Evolutionary conservation across 1,284 basidiomycete genomes (phyloP).

Genomic region (Puccinia hordei): DNA sequence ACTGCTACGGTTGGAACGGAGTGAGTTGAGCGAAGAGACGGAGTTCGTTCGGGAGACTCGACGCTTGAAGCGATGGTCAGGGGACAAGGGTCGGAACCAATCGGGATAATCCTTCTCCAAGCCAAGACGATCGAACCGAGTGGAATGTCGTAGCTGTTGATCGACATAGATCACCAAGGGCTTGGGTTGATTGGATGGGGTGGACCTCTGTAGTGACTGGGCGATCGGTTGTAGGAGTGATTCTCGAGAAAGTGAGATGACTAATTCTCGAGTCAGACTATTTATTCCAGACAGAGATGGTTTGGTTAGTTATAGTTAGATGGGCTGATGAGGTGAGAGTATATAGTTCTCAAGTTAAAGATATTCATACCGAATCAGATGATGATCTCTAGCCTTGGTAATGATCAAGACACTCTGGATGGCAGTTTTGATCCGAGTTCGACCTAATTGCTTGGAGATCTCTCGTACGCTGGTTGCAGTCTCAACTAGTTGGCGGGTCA

Average conservation of each 20-base stretch:
- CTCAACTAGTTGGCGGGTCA: conserved; percentile 36
- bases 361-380: conserved; percentile 67
- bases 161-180: conserved; percentile 73
- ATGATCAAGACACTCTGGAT: conserved; percentile 94
- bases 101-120: conserved; percentile 84
- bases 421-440: conserved; percentile 84
- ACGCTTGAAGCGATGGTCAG: conserved; percentile 27
- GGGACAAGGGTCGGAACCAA: conserved; percentile 71
- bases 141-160: conserved; percentile 83
- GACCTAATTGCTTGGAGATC: conserved; percentile 65
- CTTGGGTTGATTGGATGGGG: conserved; percentile 6
- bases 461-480: conserved; percentile 43
- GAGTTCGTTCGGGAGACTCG: conserved; percentile 40
- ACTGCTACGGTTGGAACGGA: conserved; percentile 34
- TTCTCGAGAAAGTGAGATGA: conserved; percentile 67
- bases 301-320: conserved; percentile 67
- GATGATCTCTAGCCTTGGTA: conserved; percentile 96
- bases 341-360: no score
- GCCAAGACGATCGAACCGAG: conserved; percentile 89
- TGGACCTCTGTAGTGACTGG: conserved; percentile 4
- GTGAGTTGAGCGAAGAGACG: conserved; percentile 17
- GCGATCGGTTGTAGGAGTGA: conserved; percentile 65
- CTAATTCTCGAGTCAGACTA: conserved; percentile 87
- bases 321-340: no score
- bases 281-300: conserved; percentile 75